Conservation (phyloP, 331 rosid genomes). For the Quercus lobata region DNA sequence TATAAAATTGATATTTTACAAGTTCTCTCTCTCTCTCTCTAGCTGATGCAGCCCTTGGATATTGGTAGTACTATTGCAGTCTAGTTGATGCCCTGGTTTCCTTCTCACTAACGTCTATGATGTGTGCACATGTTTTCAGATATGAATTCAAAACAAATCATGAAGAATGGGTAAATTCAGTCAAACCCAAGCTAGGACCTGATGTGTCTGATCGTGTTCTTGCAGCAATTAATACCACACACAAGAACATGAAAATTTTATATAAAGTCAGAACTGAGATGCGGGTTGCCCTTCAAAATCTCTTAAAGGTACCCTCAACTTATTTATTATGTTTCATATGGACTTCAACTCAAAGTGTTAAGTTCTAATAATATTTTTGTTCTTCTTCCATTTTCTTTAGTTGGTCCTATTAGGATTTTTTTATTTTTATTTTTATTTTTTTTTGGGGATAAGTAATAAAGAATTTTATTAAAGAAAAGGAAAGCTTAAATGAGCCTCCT, state of each 20-base stretch:
- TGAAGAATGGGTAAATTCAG: conserved; percentile 73
- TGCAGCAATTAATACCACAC: conserved; percentile 47
- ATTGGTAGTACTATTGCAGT: neutral
- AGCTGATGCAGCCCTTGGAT: neutral
- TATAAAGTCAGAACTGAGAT: conserved; percentile 79
- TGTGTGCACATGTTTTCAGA: conserved; percentile 43
- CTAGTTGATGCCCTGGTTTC: conserved; percentile 1
- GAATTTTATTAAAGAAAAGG: too few relatives aligned
- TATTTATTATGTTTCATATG: conserved; percentile 3
- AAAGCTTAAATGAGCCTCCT: too few relatives aligned
- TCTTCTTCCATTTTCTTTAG: neutral
- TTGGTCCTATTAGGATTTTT: neutral
- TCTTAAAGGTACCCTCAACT: conserved; percentile 52
- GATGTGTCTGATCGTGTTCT: conserved; percentile 39
- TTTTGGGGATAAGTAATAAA: neutral
- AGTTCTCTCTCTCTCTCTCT: neutral
- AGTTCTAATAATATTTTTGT: neutral
- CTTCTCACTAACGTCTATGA: conserved; percentile 15
- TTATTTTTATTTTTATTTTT: neutral
- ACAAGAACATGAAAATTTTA: conserved; percentile 52
- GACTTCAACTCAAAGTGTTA: neutral
- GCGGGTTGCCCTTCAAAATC: conserved; percentile 67
- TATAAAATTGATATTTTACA: neutral
- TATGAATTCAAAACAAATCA: conserved; percentile 76
- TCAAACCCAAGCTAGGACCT: conserved; percentile 56